Evolutionary conservation across 2,329 filamentous ascomycete species (phyloP).

Genomic region (Monilinia fructicola): DNA sequence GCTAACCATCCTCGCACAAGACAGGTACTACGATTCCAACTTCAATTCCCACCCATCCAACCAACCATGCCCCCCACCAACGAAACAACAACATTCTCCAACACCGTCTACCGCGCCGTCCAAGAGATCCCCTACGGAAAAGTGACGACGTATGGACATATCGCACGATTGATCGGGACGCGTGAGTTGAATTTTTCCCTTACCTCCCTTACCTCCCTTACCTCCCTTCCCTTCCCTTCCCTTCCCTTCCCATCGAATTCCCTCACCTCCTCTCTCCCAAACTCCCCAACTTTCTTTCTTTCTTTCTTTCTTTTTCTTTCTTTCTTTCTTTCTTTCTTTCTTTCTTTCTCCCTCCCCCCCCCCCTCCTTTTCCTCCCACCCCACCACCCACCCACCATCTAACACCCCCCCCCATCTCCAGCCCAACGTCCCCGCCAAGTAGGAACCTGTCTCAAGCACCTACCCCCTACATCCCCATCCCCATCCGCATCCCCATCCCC

Average conservation of each 20-base stretch:
- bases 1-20: not conserved
- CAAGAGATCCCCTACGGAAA: constrained; percentile 80
- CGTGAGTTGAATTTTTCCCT: constrained; percentile 55
- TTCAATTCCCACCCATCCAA: not conserved
- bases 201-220: not conserved
- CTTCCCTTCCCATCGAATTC: too few relatives aligned
- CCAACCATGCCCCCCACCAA: constrained; percentile 64
- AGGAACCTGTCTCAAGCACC: constrained; percentile 84
- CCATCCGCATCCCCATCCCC: constrained; percentile 62
- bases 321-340: too few relatives aligned
- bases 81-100: constrained; percentile 72
- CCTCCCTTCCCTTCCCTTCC: not conserved
- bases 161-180: constrained; percentile 69
- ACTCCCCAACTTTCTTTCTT: too few relatives aligned
- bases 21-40: too few relatives aligned
- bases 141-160: constrained; percentile 86
- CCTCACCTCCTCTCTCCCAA: not conserved
- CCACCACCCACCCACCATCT: not conserved
- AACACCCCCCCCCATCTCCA: constrained; percentile 40
- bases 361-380: too few relatives aligned
- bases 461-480: constrained; percentile 44
- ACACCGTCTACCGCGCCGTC: constrained; percentile 77
- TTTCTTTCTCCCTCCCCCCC: too few relatives aligned
- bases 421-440: constrained; percentile 79
- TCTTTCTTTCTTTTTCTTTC: too few relatives aligned